phyloP scores from a whole-genome alignment of 352 stramenopile genomes.

The Sclerospora graminicola region DNA sequence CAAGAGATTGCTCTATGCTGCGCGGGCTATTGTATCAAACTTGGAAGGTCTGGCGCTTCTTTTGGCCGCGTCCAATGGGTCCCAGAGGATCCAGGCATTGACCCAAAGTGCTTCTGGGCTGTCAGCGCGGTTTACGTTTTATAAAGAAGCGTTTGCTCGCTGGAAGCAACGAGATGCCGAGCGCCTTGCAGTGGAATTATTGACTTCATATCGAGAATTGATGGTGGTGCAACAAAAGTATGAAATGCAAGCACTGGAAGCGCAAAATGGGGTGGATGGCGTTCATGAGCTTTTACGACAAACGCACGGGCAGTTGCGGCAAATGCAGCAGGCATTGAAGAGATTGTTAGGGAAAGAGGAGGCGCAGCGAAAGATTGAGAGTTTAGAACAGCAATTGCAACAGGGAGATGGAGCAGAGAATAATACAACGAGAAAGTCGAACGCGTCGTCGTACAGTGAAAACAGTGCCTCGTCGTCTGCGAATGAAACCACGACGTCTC shows the following conservation, averaged over 20 bases:
- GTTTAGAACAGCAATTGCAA: slow-evolving; percentile 23
- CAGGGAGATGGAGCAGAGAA: slow-evolving; percentile 2
- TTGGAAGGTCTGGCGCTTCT: slow-evolving; percentile 28
- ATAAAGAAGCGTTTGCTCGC: slow-evolving; percentile 48
- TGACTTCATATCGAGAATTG: slow-evolving; percentile 44
- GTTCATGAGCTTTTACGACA: slow-evolving; percentile 43
- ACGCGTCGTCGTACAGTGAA: background rate
- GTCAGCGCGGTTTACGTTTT: slow-evolving; percentile 52
- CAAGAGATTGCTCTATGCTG: slow-evolving; percentile 32
- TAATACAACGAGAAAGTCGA: background rate
- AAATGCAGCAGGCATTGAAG: slow-evolving; percentile 41
- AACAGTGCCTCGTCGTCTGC: slow-evolving; percentile 1
- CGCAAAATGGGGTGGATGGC: slow-evolving; percentile 28
- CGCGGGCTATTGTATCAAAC: slow-evolving; percentile 25
- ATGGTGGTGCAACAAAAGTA: slow-evolving; percentile 39
- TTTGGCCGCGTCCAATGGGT: slow-evolving; percentile 15
- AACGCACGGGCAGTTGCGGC: slow-evolving; percentile 47
- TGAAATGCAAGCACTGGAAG: slow-evolving; percentile 14
- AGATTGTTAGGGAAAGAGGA: slow-evolving; percentile 43
- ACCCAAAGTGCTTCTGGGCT: slow-evolving; percentile 31
- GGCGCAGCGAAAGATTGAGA: slow-evolving; percentile 20
- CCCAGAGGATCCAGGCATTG: slow-evolving; percentile 22
- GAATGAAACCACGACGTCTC: slow-evolving; percentile 1
- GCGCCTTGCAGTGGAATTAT: slow-evolving; percentile 36
- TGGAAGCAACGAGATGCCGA: slow-evolving; percentile 59